Conservation (phyloP, 2,329 filamentous ascomycete genomes). For the Penicillium sp. region DNA sequence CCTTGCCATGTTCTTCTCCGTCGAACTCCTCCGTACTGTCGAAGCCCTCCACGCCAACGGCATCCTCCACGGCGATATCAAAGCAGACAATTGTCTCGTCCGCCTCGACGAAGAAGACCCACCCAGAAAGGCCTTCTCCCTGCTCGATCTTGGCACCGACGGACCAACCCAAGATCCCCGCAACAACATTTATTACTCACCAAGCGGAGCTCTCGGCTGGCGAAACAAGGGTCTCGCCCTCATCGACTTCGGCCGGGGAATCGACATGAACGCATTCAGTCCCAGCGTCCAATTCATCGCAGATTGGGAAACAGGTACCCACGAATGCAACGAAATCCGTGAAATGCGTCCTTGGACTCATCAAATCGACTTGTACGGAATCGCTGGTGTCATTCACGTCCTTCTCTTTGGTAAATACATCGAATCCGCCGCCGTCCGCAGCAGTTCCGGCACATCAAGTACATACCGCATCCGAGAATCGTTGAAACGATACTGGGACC, state of each 20-base stretch:
- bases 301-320: constrained; percentile 84
- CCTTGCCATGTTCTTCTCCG: constrained; percentile 90
- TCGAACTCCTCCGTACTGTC: constrained; percentile 86
- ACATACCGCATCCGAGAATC: constrained; percentile 77
- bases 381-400: constrained; percentile 82
- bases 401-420: constrained; percentile 95
- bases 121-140: constrained; percentile 26
- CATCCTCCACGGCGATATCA: constrained; percentile 89
- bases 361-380: constrained; percentile 93
- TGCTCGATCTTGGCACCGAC: constrained; percentile 29
- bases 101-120: constrained; percentile 61
- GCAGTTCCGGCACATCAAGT: constrained; percentile 32
- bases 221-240: constrained; percentile 72
- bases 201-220: constrained; percentile 77
- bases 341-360: constrained; percentile 95
- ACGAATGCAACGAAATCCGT: constrained; percentile 93
- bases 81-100: constrained; percentile 91
- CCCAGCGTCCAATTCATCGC: constrained; percentile 82
- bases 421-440: constrained; percentile 59
- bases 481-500: constrained; percentile 95
- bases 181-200: constrained; percentile 59
- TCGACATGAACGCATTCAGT: constrained; percentile 85
- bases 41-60: constrained; percentile 78
- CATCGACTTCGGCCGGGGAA: constrained; percentile 91
- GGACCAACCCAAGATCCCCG: constrained; percentile 19